A percentile compares a stretch with the other conserved stretches of the same genome.
phyloP scores from a whole-genome alignment of 441 rosid genomes.

The Lepidium campestre region DNA sequence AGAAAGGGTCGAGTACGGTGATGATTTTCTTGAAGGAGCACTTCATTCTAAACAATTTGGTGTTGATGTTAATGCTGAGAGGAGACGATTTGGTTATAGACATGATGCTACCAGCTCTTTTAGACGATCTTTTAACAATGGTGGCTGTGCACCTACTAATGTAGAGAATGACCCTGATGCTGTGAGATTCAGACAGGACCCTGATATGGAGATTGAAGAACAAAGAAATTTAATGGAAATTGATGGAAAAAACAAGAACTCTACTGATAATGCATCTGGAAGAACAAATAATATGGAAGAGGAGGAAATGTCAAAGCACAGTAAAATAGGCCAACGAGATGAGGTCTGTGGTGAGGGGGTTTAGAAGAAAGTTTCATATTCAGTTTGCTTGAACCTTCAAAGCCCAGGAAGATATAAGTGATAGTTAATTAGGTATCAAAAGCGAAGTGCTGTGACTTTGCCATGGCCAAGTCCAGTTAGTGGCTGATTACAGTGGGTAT shows the following conservation, averaged over 20 bases:
- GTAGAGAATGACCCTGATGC: conserved; percentile 50
- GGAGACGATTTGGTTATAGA: conserved; percentile 66
- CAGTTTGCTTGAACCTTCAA: conserved; percentile 15
- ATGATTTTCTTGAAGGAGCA: conserved; percentile 54
- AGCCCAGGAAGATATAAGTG: conserved; percentile 8
- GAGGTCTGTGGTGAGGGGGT: conserved; percentile 47
- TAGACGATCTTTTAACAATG: conserved; percentile 47
- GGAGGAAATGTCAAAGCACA: conserved; percentile 52
- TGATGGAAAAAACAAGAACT: conserved; percentile 52
- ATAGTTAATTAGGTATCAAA: conserved; percentile 5
- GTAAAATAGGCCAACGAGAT: conserved; percentile 41
- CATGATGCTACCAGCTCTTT: conserved; percentile 57
- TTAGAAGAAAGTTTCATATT: conserved; percentile 61
- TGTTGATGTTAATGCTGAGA: conserved; percentile 53
- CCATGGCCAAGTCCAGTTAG: conserved; percentile 1
- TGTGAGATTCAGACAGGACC: conserved; percentile 45
- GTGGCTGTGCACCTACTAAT: conserved; percentile 39
- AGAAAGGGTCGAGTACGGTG: conserved; percentile 47
- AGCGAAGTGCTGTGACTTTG: background rate
- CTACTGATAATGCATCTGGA: conserved; percentile 53
- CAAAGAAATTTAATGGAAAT: conserved; percentile 48
- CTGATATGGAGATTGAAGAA: conserved; percentile 42
- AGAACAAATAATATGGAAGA: conserved; percentile 52
- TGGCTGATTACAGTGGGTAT: background rate
- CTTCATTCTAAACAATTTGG: conserved; percentile 58